phyloP scores from a whole-genome alignment of 2,329 filamentous ascomycete species.

The Verticillium tricorpus region DNA sequence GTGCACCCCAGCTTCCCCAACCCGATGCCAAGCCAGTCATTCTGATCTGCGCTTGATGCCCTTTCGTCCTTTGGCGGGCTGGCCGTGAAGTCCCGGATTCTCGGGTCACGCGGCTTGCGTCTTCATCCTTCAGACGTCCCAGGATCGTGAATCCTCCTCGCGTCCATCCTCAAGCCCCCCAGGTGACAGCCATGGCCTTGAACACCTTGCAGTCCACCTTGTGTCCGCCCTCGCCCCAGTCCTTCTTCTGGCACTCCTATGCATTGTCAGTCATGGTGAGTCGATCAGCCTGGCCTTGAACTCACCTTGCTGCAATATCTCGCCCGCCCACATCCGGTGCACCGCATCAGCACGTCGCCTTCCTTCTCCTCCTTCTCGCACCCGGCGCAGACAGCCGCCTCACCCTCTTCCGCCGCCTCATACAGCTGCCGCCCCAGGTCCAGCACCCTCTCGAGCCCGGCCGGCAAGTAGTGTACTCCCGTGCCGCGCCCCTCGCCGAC shows the following conservation, averaged over 20 bases:
- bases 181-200: slow-evolving; percentile 32
- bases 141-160: too few relatives aligned
- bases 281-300: neutral
- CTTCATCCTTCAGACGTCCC: neutral
- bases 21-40: neutral
- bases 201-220: slow-evolving; percentile 39
- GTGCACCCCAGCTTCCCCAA: neutral
- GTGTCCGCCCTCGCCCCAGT: slow-evolving; percentile 36
- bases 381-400: slow-evolving; percentile 17
- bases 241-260: slow-evolving; percentile 37
- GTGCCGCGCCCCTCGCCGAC: slow-evolving; percentile 25
- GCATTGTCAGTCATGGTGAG: neutral
- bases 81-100: neutral
- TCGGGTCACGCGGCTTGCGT: neutral
- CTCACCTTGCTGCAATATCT: slow-evolving; percentile 43
- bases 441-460: slow-evolving; percentile 21
- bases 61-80: neutral
- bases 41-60: neutral
- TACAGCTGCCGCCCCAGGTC: slow-evolving; percentile 18
- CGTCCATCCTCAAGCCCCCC: slow-evolving; percentile 15
- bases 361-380: slow-evolving; percentile 21
- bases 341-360: slow-evolving; percentile 27
- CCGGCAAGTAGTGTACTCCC: slow-evolving; percentile 29
- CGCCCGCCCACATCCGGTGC: slow-evolving; percentile 37
- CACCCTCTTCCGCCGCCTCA: slow-evolving; percentile 7